Base-by-base conservation (phyloP, 345 rosid species). In the Carallia pectinifolia region DNA sequence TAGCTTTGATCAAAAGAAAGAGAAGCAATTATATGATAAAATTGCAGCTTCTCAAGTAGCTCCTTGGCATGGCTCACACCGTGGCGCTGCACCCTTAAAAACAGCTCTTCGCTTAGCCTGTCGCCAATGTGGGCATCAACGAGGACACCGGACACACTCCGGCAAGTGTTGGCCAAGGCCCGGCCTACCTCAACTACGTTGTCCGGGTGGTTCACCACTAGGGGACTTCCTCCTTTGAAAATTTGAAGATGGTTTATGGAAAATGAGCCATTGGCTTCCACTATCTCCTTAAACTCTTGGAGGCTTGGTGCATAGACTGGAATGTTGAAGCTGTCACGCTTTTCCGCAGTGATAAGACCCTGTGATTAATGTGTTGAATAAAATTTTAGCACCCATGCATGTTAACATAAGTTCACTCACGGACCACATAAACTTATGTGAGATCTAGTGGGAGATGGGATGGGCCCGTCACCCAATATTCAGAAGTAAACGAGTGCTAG, bases 121-220 rank as follows among this genome's bases (percentile, higher is more conserved):
- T 94, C 93, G 1, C 98, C 98, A 1, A 91, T 85, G 70, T 94
- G 98, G 65, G 97, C 97, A 44, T 94, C 98, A 0, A 94, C 97
- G 1, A 94, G 86, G 23, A 94, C 98, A 6, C 96, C 98, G 0
- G 93, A 81, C 19, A 91, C 91, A 30, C 95, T 94, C 71, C 93
- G 86, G 79, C 97, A 88, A 69, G 82, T 87, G 47, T 80, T 86
- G 70, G 90, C 88, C 5, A 91, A 67, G 50, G 96, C 98, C 53
- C 80, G 91, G 19, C 97, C 95, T 2, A 91, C 91, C 77, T 89
- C 95, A 0, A 73, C 65, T 1, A 85, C 81, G 44, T 89, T 80
- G 2, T 93, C 94, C 0, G 96, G 98, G n/a, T 73, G 79, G 70
- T 66, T 87, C 27, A 94, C 95, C 52, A 94, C 98, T 18, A 94